These are phyloP conservation scores for Lindgomyces ingoldianus DNA, from an alignment of 495 filamentous ascomycete species.

Conservation along the genomic window DNA sequence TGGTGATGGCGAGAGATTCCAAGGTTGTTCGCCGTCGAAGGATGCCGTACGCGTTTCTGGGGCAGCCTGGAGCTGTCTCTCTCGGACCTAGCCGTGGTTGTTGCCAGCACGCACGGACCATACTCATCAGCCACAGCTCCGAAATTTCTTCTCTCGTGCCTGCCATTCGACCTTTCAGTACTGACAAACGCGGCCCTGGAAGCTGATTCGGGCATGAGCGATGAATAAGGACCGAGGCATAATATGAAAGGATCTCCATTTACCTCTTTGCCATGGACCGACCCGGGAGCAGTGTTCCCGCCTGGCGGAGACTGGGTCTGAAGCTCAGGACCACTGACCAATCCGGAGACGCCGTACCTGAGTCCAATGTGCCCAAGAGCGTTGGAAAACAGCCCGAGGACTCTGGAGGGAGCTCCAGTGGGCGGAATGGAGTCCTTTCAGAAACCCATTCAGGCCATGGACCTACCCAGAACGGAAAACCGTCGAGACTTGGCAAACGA, in stretches of 20 bases:
- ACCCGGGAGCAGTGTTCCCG: slow-evolving; percentile 50
- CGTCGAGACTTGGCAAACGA: slow-evolving; percentile 33
- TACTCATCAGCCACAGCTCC: slow-evolving; percentile 19
- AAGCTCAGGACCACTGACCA: slow-evolving; percentile 69
- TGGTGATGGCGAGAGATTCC: slow-evolving; percentile 10
- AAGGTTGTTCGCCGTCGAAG: not conserved
- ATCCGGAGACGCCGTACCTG: slow-evolving; percentile 36
- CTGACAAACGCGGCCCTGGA: slow-evolving; percentile 27
- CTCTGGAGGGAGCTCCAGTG: not conserved
- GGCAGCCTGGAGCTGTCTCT: slow-evolving; percentile 21
- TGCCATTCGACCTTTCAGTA: slow-evolving; percentile 33
- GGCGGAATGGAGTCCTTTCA: not conserved
- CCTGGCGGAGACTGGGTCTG: slow-evolving; percentile 76
- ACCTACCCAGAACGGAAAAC: slow-evolving; percentile 13
- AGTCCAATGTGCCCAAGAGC: slow-evolving; percentile 13
- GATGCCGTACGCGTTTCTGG: slow-evolving; percentile 27
- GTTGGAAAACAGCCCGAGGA: not conserved
- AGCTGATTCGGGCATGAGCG: slow-evolving; percentile 38
- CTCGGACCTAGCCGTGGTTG: slow-evolving; percentile 19
- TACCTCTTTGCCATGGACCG: slow-evolving; percentile 21
- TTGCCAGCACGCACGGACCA: slow-evolving; percentile 16
- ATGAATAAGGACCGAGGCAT: slow-evolving; percentile 23
- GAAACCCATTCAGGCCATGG: not conserved
- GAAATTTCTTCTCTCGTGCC: slow-evolving; percentile 29
- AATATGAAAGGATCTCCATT: slow-evolving; percentile 15